These are phyloP conservation scores for Solanum hybrid DNA, from an alignment of 305 asterid species.

Conservation along the genomic window DNA sequence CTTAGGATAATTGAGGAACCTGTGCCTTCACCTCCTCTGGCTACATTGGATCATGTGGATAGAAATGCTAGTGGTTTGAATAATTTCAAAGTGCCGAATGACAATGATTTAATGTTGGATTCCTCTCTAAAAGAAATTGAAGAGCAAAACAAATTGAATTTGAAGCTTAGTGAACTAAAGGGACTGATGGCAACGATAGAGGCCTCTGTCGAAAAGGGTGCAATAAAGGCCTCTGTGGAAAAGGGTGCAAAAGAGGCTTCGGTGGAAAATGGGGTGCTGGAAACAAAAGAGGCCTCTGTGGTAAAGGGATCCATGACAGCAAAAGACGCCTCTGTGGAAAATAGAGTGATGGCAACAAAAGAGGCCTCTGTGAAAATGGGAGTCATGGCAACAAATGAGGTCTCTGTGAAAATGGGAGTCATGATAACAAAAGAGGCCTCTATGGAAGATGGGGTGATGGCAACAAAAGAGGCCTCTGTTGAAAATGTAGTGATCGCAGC, in stretches of 20 bases:
- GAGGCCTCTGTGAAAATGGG: slow-evolving; percentile 13
- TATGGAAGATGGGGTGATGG: neutral
- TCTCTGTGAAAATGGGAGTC: neutral
- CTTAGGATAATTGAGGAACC: slow-evolving; percentile 34
- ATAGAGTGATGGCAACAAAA: slow-evolving; percentile 17
- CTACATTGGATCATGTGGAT: slow-evolving; percentile 26
- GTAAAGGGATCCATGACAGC: neutral
- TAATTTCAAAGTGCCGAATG: slow-evolving; percentile 20
- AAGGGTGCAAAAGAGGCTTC: neutral
- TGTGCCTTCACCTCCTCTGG: slow-evolving; percentile 20
- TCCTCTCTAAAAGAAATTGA: slow-evolving; percentile 21
- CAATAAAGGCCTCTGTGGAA: slow-evolving; percentile 4
- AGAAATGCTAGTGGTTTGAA: slow-evolving; percentile 18
- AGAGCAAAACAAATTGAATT: slow-evolving; percentile 31
- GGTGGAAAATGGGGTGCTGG: slow-evolving; percentile 18
- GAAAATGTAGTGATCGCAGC: neutral
- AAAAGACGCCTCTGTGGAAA: neutral
- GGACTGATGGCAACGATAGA: slow-evolving; percentile 18
- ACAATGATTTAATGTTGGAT: slow-evolving; percentile 24
- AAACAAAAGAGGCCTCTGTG: neutral
- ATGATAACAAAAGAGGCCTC: neutral
- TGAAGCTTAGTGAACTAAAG: slow-evolving; percentile 50
- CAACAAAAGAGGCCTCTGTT: neutral
- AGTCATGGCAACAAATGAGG: neutral
- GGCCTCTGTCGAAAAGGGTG: slow-evolving; percentile 9